Percentiles rank a stretch among this genome's conserved stretches.
Conservation (phyloP, 306 rosid genomes). For the Arachis hypogaea region DNA sequence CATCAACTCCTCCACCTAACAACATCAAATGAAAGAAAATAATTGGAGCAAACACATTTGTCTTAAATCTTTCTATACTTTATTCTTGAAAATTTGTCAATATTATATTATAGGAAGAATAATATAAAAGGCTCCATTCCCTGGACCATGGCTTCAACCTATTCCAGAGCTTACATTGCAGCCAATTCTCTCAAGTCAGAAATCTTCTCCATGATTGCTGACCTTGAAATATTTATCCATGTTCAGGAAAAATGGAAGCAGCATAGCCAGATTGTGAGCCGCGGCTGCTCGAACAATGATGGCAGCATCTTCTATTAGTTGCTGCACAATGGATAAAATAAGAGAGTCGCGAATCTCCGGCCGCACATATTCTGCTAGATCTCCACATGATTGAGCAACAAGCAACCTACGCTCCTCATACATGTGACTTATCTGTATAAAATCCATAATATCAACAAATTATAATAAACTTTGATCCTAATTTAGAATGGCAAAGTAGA, state of each 20-base stretch:
- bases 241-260: conserved; percentile 94
- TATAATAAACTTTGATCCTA: conserved; percentile 8
- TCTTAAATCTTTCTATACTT: conserved; percentile 22
- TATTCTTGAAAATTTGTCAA: conserved; percentile 41
- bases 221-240: conserved; percentile 98
- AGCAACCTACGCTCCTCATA: conserved; percentile 97
- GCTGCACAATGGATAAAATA: conserved; percentile 90
- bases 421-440: conserved; percentile 77
- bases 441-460: conserved; percentile 29
- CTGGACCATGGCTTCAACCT: conserved; percentile 78
- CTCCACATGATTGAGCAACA: conserved; percentile 97
- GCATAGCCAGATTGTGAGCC: conserved; percentile 87
- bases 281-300: conserved; percentile 96
- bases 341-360: conserved; percentile 96
- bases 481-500: conserved; percentile 32
- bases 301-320: conserved; percentile 89
- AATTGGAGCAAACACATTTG: conserved; percentile 47
- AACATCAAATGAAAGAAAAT: conserved; percentile 45
- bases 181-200: conserved; percentile 95
- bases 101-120: conserved; percentile 51
- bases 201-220: conserved; percentile 99
- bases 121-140: conserved; percentile 63
- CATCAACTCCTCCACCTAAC: conserved; percentile 93
- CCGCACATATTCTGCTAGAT: conserved; percentile 85
- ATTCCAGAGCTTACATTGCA: conserved; percentile 94